Base-by-base conservation (phyloP, 1,284 basidiomycete species). In the Naganishia liquefaciens region DNA sequence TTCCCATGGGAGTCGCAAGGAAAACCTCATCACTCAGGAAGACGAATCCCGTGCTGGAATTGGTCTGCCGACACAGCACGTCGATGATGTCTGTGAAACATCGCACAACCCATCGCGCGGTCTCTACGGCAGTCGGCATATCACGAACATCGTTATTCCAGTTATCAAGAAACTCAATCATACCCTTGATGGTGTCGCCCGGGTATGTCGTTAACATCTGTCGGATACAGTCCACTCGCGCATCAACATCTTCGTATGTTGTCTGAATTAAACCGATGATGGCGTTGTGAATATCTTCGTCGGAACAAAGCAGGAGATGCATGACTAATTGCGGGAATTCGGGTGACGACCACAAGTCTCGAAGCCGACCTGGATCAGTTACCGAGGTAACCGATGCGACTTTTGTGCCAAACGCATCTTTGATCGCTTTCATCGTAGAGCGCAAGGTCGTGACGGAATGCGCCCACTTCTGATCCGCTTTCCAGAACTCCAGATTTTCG, bases 81-180 rank as follows among this genome's bases (percentile, higher is more conserved):
- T 95, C 92, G 67, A 96, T 85, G 63, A 95, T 84, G 74, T 97
- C 94, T 4, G 91, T 91, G 71, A 96, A 84, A 76, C 93, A 95
- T 17, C 88, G 86, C 11, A 95, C 94, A 27, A 96, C 84, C 28
- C 90, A 87, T 73, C 90, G 90, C 1, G 94, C 91, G 0, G 91
- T 91, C 73, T 97, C 93, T 21, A 64, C 63, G 1, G 67, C 67
- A 2, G 67, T 55, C 1, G 90, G 88, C 2, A 90, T 84, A 6
- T 77, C 74, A 3, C 80, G 77, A 0, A 89, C 87, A 66, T 86
- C 85, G 19, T 80, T 76, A 62, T 83, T 82, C 77, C 93, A 94
- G 1, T 79, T 83, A 19, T 81, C 77, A 3, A 96, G 82, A 71
- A 87, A 88, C 19, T 80, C 78, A 60, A 84, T 81, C 28, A 95